Conservation (phyloP, 805 yeast species). For the Candida germanica region DNA sequence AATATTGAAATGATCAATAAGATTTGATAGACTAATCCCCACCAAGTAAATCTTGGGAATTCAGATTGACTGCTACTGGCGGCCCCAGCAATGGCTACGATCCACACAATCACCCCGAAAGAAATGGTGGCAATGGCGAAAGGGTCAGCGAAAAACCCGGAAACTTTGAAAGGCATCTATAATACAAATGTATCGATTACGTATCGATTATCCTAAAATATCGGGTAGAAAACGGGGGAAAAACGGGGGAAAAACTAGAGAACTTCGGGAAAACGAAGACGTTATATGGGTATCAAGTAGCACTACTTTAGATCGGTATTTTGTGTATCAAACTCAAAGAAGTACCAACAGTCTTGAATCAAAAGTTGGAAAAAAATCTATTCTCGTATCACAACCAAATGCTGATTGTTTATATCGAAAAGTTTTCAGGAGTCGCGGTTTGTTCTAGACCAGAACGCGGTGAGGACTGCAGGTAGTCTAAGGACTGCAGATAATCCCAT, state of each 20-base stretch:
- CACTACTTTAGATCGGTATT: no score
- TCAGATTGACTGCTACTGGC: constrained; percentile 35
- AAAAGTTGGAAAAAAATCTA: no score
- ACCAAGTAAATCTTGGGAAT: constrained; percentile 90
- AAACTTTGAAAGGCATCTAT: constrained; percentile 39
- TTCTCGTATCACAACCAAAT: neutral
- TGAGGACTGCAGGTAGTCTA: no score
- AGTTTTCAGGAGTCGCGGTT: constrained; percentile 5
- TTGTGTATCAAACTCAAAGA: neutral
- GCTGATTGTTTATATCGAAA: constrained; percentile 7
- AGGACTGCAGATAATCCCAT: no score
- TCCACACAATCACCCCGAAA: constrained; percentile 76
- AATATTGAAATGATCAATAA: constrained; percentile 52
- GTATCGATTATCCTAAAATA: no score
- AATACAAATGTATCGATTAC: no score
- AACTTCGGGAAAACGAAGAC: no score
- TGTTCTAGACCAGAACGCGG: no score
- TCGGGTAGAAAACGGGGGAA: no score
- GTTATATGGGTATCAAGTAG: constrained; percentile 1
- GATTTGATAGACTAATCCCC: constrained; percentile 87
- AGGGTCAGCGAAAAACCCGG: constrained; percentile 74
- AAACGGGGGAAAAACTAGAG: neutral
- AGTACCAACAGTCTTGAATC: no score
- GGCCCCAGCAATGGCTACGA: constrained; percentile 85
- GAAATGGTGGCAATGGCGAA: constrained; percentile 82